A percentile compares a stretch with the other conserved stretches of the same genome.
These are phyloP conservation scores for Chloranthus sessilifolius DNA, from an alignment of 164 flowering plant genomes.

Conservation along the genomic window DNA sequence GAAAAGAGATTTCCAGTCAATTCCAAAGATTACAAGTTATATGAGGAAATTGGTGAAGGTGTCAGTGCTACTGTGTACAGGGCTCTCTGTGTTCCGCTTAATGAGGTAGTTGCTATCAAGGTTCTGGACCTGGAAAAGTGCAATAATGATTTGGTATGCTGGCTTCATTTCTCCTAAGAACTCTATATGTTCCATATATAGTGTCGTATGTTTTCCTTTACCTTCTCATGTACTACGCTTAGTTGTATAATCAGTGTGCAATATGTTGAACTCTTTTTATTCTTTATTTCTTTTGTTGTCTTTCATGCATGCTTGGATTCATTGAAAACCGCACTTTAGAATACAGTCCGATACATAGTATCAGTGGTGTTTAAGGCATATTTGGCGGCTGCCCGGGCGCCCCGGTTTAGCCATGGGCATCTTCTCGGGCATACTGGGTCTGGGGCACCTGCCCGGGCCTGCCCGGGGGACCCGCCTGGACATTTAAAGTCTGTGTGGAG, in stretches of 20 bases:
- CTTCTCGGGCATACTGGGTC: too few relatives aligned
- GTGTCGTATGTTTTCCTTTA: not conserved
- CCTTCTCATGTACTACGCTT: too few relatives aligned
- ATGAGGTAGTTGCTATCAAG: slow-evolving; percentile 87
- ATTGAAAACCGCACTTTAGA: too few relatives aligned
- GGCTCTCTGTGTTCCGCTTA: slow-evolving; percentile 82
- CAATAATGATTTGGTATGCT: slow-evolving; percentile 83
- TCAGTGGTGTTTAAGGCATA: too few relatives aligned
- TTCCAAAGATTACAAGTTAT: slow-evolving; percentile 66
- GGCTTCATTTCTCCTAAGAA: too few relatives aligned
- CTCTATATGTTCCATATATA: not conserved
- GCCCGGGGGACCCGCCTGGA: too few relatives aligned
- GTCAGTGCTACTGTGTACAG: slow-evolving; percentile 87
- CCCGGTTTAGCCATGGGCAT: too few relatives aligned
- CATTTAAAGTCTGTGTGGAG: too few relatives aligned
- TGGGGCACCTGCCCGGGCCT: too few relatives aligned
- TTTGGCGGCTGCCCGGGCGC: too few relatives aligned
- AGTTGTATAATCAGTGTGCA: not conserved
- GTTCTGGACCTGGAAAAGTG: slow-evolving; percentile 90
- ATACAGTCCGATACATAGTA: too few relatives aligned
- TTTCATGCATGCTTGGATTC: not conserved
- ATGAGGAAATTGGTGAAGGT: slow-evolving; percentile 93
- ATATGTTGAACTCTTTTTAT: not conserved
- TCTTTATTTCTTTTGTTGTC: not conserved
- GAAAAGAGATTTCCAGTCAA: slow-evolving; percentile 62